Evolutionary conservation across 345 rosid species (phyloP), one percentile per base, ranked within the genome.

Genomic region (Eutrema heterophyllum): DNA sequence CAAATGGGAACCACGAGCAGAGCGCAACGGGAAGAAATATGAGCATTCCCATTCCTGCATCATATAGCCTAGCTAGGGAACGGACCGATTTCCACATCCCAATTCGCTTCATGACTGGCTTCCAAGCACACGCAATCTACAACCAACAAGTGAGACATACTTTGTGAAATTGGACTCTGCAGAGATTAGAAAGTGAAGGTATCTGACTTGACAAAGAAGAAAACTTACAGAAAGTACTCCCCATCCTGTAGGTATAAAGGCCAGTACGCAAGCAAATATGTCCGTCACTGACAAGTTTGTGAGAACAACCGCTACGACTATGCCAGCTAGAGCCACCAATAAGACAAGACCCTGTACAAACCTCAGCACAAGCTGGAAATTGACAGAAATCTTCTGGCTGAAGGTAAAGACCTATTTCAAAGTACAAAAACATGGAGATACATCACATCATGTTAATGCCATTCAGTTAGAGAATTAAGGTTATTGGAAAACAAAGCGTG

Each of bases 211-310:
- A 21, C 30, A 9, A n/a, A 15, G 51, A 48, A 61, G 53, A n/a
- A 68, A 27, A 73, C 97, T 92, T 68, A 95, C 99, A 4, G 78
- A 92, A 30, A 92, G 85, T 72, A 95, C 88, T 78, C 90, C 97
- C 99, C 99, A 95, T 61, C 97, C 97, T 13, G 99, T 95, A 29
- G 99, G 96, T 50, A 90, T 51, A 70, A 95, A 95, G 57, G 97
- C 99, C 72, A 92, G 73, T 56, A 92, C 65, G 82, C 84, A 75
- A 66, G 99, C 97, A 67, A 95, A 86, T 74, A 95, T 66, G 71
- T 95, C 99, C 3, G 85, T 13, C 40, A 95, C 73, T 18, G 97
- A 66, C 67, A 95, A 72, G 0, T 30, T 0, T 3, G 96, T 84
- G 7, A 84, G 21, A 5, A 64, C 85, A 48, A 90, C 81, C 5